A percentile compares a stretch with the other conserved stretches of the same genome.
These are phyloP conservation scores for Jatropha curcas DNA, from an alignment of 345 rosid species.

Conservation along the genomic window DNA sequence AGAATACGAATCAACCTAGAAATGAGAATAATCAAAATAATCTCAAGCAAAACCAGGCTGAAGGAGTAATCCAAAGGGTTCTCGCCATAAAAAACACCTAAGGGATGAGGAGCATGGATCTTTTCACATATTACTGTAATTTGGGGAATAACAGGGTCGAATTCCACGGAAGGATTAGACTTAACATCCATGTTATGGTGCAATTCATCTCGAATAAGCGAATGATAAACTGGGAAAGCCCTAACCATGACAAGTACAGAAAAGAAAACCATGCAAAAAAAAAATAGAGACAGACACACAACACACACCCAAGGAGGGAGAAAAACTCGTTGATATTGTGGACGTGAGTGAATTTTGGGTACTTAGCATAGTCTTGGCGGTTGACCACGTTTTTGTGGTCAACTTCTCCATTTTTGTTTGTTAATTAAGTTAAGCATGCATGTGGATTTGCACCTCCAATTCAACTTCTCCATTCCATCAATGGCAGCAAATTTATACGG, in stretches of 20 bases:
- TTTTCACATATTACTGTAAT: slow-evolving; percentile 34
- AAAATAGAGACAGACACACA: not conserved
- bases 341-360: slow-evolving; percentile 9
- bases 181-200: not conserved
- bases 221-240: not conserved
- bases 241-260: slow-evolving; percentile 19
- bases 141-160: not conserved
- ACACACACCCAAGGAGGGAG: no score
- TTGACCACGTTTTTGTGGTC: no score
- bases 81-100: slow-evolving; percentile 47
- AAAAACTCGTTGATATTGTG: not conserved
- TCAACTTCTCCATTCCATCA: no score
- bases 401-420: no score
- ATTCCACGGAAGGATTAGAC: not conserved
- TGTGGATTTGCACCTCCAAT: no score
- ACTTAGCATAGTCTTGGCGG: no score
- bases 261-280: not conserved
- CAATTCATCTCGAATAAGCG: not conserved
- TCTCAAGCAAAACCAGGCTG: slow-evolving; percentile 41
- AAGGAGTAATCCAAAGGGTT: slow-evolving; percentile 42
- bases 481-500: no score
- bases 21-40: slow-evolving; percentile 38
- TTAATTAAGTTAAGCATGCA: no score
- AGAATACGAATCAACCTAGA: slow-evolving; percentile 42
- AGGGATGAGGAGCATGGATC: slow-evolving; percentile 13